Percentiles rank a stretch among this genome's conserved stretches.
Conservation (phyloP, 371 early-diverging fungal species). For the Actinomortierella wolfii region DNA sequence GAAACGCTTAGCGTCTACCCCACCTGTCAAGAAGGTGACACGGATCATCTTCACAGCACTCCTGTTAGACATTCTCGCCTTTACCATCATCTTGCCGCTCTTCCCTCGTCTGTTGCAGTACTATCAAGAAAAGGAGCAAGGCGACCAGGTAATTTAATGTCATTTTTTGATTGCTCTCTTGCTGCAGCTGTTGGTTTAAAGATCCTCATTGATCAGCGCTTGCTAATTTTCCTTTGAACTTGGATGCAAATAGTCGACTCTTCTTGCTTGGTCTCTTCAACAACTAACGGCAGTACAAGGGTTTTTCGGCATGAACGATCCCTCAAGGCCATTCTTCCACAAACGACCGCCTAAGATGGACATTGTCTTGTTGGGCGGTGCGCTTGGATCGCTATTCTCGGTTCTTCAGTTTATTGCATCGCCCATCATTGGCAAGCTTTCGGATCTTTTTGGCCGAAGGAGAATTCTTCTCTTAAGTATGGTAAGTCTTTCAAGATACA, state of each 20-base stretch:
- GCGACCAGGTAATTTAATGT: slow-evolving; percentile 49
- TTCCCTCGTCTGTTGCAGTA: slow-evolving; percentile 77
- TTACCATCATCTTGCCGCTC: slow-evolving; percentile 96
- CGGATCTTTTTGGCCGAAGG: slow-evolving; percentile 87
- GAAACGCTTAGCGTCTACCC: too few relatives aligned
- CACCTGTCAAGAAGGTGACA: slow-evolving; percentile 31
- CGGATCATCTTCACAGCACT: slow-evolving; percentile 71
- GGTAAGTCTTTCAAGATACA: slow-evolving; percentile 62
- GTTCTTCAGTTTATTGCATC: slow-evolving; percentile 91
- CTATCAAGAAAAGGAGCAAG: slow-evolving; percentile 59
- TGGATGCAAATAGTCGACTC: slow-evolving; percentile 29
- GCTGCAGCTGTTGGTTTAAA: neutral
- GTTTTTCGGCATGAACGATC: slow-evolving; percentile 35
- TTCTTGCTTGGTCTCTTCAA: slow-evolving; percentile 46
- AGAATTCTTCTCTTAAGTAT: slow-evolving; percentile 85
- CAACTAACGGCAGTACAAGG: slow-evolving; percentile 45
- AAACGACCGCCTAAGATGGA: slow-evolving; percentile 66
- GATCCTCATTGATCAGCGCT: neutral
- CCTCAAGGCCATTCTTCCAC: slow-evolving; percentile 4
- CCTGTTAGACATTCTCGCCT: slow-evolving; percentile 93
- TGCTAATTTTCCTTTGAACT: neutral
- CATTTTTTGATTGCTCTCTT: neutral
- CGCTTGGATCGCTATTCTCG: slow-evolving; percentile 91
- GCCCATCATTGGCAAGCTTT: slow-evolving; percentile 83
- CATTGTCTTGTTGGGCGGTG: slow-evolving; percentile 93